Conservation (phyloP, 140 eudicot species). For the Anethum foeniculum region DNA sequence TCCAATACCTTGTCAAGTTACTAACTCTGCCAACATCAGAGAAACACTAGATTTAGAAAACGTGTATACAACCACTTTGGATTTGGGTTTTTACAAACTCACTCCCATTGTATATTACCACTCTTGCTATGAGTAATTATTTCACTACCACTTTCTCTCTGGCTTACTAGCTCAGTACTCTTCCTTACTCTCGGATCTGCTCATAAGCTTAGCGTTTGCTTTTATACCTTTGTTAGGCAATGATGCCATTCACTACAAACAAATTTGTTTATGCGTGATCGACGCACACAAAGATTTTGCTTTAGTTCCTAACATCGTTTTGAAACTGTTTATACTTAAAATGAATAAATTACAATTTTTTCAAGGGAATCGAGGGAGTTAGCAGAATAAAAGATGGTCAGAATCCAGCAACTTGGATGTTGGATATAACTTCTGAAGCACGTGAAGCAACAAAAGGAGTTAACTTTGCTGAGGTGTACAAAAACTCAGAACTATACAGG, state of each 20-base stretch:
- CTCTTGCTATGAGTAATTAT: background rate
- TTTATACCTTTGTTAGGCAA: background rate
- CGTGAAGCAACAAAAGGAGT: slow-evolving; percentile 55
- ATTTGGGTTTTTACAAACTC: background rate
- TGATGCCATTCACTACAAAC: background rate
- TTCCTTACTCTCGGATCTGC: background rate
- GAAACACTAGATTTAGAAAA: background rate
- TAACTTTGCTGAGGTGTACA: slow-evolving; percentile 56
- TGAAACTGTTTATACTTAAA: background rate
- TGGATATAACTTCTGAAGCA: slow-evolving; percentile 61
- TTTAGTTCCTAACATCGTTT: background rate
- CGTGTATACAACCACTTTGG: background rate
- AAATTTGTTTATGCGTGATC: background rate
- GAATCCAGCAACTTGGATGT: slow-evolving; percentile 97
- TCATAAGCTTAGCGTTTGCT: background rate
- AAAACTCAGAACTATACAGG: slow-evolving; percentile 72
- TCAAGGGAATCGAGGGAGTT: slow-evolving; percentile 48
- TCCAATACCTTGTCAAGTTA: background rate
- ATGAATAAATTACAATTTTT: background rate
- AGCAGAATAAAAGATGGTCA: slow-evolving; percentile 67
- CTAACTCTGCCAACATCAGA: background rate
- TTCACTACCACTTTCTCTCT: background rate
- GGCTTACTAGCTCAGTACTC: background rate
- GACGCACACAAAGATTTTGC: background rate
- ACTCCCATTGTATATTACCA: background rate